phyloP scores from a whole-genome alignment of 2,329 filamentous ascomycete genomes.

The Gnomoniopsis sp. region DNA sequence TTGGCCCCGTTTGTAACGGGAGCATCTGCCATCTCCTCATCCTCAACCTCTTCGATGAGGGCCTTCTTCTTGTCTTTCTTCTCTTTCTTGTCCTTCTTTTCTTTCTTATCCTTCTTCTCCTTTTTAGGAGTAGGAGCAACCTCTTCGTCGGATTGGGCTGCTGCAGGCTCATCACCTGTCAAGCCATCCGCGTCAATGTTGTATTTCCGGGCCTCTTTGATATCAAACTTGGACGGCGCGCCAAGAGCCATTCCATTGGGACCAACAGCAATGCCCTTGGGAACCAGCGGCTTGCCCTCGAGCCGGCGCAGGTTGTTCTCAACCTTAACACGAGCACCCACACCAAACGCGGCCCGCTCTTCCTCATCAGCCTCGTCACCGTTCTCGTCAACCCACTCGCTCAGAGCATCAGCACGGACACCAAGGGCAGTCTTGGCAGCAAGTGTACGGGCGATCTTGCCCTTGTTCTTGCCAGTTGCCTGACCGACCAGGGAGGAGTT shows the following conservation, averaged over 20 bases:
- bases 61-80: constrained; percentile 36
- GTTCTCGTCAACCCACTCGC: constrained; percentile 69
- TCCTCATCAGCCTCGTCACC: constrained; percentile 77
- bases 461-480: constrained; percentile 97
- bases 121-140: constrained; percentile 6
- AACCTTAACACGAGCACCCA: constrained; percentile 66
- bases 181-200: constrained; percentile 91
- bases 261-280: constrained; percentile 70
- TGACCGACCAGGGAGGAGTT: constrained; percentile 93
- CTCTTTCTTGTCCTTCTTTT: constrained; percentile 30
- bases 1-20: constrained; percentile 11
- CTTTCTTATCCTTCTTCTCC: constrained; percentile 31
- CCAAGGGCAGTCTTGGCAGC: constrained; percentile 91
- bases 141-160: constrained; percentile 28
- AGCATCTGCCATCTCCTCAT: constrained; percentile 24
- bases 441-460: constrained; percentile 96
- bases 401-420: constrained; percentile 86
- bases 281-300: constrained; percentile 85
- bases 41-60: constrained; percentile 38
- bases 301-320: constrained; percentile 73
- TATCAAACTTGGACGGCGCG: constrained; percentile 74
- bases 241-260: constrained; percentile 64
- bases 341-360: constrained; percentile 78
- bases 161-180: constrained; percentile 62
- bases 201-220: constrained; percentile 93